Conservation (phyloP, 1,284 basidiomycete genomes). For the Porphyrellus sp. region DNA sequence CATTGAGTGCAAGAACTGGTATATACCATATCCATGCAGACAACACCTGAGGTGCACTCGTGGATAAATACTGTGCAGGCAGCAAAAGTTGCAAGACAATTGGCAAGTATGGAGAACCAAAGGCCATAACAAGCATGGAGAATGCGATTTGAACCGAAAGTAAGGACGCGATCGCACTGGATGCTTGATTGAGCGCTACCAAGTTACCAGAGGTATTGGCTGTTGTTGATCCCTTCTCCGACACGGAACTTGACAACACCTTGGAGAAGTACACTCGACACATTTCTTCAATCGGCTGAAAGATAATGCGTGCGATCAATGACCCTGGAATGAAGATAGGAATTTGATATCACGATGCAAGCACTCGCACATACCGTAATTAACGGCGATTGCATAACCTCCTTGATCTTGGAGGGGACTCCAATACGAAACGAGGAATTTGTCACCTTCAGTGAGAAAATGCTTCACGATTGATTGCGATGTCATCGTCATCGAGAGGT, state of each 20-base stretch:
- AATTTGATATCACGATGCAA: slow-evolving; percentile 10
- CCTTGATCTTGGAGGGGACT: slow-evolving; percentile 85
- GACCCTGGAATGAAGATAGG: slow-evolving; percentile 57
- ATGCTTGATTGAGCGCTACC: slow-evolving; percentile 36
- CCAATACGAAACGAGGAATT: slow-evolving; percentile 80
- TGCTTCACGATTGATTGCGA: slow-evolving; percentile 90
- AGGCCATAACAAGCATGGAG: slow-evolving; percentile 67
- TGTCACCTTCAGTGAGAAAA: slow-evolving; percentile 93
- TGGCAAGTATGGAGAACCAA: slow-evolving; percentile 72
- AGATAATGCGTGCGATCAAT: slow-evolving; percentile 83
- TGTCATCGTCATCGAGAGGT: slow-evolving; percentile 76
- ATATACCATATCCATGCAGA: slow-evolving; percentile 81
- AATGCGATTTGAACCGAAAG: slow-evolving; percentile 70
- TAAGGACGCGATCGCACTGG: slow-evolving; percentile 48
- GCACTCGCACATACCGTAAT: slow-evolving; percentile 69
- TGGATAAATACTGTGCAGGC: slow-evolving; percentile 64
- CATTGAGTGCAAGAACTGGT: slow-evolving; percentile 85
- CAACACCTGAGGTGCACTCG: slow-evolving; percentile 74
- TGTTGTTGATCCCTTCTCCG: slow-evolving; percentile 1
- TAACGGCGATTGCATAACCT: slow-evolving; percentile 90
- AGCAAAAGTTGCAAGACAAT: slow-evolving; percentile 69
- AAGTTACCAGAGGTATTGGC: neutral
- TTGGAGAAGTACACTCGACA: slow-evolving; percentile 85
- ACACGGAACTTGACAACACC: slow-evolving; percentile 39
- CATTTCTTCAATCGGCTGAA: slow-evolving; percentile 92